phyloP scores from a whole-genome alignment of 371 early-diverging fungal genomes.

The Apophysomyces variabilis region DNA sequence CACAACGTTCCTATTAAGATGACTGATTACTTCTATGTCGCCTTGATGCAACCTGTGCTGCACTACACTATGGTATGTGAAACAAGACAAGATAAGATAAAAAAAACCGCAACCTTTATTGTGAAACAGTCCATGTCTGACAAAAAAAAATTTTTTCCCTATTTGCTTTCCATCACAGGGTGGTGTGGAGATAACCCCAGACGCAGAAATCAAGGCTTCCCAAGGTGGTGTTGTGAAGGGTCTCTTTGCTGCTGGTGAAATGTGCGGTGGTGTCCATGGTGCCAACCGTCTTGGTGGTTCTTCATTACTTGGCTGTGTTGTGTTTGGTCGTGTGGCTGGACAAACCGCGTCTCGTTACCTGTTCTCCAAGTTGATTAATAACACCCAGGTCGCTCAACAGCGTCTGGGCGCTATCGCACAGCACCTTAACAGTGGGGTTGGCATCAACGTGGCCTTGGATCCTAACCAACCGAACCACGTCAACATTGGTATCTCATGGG shows the following conservation, averaged over 20 bases:
- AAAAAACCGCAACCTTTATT: neutral
- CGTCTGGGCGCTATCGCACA: constrained; percentile 77
- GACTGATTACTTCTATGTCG: constrained; percentile 81
- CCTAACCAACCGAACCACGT: constrained; percentile 57
- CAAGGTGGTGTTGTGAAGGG: constrained; percentile 68
- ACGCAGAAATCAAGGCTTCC: constrained; percentile 71
- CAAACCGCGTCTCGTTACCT: constrained; percentile 71
- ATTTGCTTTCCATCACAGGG: constrained; percentile 53
- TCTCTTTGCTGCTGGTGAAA: constrained; percentile 92
- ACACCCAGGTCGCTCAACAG: constrained; percentile 59
- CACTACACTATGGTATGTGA: constrained; percentile 91
- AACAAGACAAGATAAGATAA: neutral
- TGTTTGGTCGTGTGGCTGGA: constrained; percentile 96
- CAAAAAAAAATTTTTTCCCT: constrained; percentile 1
- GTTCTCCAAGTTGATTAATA: constrained; percentile 60
- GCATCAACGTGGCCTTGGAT: constrained; percentile 61
- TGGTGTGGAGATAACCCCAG: constrained; percentile 89
- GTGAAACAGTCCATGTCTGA: neutral
- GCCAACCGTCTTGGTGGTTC: constrained; percentile 61
- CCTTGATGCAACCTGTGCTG: constrained; percentile 88
- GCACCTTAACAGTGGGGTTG: constrained; percentile 66
- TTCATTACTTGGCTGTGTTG: constrained; percentile 87
- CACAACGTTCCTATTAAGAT: constrained; percentile 79
- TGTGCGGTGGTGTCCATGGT: constrained; percentile 70
- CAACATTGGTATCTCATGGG: constrained; percentile 69